Evolutionary conservation across 2,329 filamentous ascomycete species (phyloP).

Genomic region (Pestalotiopsis sp.): DNA sequence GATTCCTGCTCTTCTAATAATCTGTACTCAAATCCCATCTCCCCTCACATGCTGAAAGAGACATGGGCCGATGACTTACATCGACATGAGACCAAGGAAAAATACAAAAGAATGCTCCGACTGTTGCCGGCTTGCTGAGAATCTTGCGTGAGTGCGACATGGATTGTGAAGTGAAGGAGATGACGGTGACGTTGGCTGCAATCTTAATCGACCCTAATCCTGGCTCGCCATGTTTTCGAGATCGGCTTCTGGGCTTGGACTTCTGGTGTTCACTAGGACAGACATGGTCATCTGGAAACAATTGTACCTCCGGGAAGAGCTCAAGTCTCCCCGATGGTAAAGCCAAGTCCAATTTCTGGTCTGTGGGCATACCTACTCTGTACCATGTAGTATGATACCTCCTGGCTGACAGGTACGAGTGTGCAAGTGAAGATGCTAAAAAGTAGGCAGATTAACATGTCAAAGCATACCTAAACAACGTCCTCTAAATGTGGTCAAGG

Average conservation of each 20-base stretch:
- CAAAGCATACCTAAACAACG: not conserved
- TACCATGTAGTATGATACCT: not conserved
- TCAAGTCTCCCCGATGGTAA: not conserved
- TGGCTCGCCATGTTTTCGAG: conserved; percentile 5
- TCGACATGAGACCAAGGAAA: not conserved
- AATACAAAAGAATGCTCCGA: not conserved
- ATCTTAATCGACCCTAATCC: conserved; percentile 13
- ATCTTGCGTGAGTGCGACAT: conserved; percentile 11
- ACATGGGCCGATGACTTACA: not conserved
- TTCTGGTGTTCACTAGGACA: not conserved
- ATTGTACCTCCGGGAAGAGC: not conserved
- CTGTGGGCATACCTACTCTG: conserved; percentile 4
- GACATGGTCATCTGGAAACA: not conserved
- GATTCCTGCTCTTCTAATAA: too few relatives aligned
- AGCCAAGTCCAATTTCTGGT: conserved; percentile 17
- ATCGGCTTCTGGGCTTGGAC: not conserved
- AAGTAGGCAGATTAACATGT: not conserved
- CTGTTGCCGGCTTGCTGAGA: not conserved
- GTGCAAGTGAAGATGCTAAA: not conserved
- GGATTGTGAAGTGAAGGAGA: conserved; percentile 6
- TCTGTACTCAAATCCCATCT: too few relatives aligned
- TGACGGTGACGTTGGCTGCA: conserved; percentile 13
- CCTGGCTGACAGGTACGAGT: not conserved
- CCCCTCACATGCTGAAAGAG: not conserved
- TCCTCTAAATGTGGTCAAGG: not conserved